Evolutionary conservation across 2,329 filamentous ascomycete genomes (phyloP).

Genomic region (Rhynchosporium secalis): DNA sequence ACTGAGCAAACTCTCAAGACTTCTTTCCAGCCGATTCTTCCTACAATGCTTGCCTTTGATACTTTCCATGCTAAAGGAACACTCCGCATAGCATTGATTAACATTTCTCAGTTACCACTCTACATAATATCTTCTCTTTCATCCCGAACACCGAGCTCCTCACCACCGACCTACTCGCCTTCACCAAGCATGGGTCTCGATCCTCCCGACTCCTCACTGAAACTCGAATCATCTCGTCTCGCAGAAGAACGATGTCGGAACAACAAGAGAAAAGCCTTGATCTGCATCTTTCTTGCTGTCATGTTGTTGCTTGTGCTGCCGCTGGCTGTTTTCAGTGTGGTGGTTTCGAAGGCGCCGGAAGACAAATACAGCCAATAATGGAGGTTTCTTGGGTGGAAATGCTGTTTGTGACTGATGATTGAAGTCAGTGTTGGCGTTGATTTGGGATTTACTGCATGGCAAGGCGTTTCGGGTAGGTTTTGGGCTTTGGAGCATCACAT

Average conservation of each 20-base stretch:
- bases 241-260: not conserved
- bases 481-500: too few species aligned
- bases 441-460: not conserved
- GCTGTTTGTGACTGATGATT: not conserved
- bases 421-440: not conserved
- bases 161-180: conserved; percentile 1
- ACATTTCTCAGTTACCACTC: not conserved
- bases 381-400: not conserved
- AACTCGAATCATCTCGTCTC: not conserved
- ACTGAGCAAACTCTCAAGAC: not conserved
- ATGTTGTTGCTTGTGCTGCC: not conserved
- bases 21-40: not conserved
- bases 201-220: not conserved
- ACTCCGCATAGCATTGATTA: not conserved
- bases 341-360: conserved; percentile 3
- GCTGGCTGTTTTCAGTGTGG: conserved; percentile 1
- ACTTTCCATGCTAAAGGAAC: too few species aligned
- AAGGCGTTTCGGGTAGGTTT: not conserved
- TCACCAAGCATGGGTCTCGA: not conserved
- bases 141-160: not conserved
- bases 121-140: not conserved
- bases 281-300: conserved; percentile 7
- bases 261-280: conserved; percentile 1
- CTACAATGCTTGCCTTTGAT: too few species aligned
- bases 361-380: not conserved